phyloP scores from a whole-genome alignment of 169 alveolate species.

The Plasmodium inui region DNA sequence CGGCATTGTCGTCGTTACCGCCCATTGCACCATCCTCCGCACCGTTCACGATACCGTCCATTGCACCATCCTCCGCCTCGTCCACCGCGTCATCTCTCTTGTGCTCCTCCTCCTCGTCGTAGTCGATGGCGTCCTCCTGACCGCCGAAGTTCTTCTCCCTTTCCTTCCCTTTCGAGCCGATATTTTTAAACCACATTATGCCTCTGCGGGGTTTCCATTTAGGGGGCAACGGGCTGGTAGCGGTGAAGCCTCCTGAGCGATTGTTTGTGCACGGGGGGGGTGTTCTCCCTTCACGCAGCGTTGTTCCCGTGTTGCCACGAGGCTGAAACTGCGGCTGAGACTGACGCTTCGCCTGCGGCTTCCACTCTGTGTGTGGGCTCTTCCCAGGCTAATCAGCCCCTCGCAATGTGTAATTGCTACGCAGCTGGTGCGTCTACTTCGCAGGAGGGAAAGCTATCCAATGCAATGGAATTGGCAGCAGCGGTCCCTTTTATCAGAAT shows the following conservation, averaged over 20 bases:
- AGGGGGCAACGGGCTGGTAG: neutral
- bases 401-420: neutral
- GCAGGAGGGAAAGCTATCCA: too few relatives aligned
- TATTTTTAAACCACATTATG: neutral
- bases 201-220: neutral
- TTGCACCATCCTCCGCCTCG: neutral
- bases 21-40: neutral
- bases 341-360: too few relatives aligned
- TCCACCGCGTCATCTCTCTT: neutral
- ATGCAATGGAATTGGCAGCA: neutral
- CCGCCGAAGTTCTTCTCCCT: neutral
- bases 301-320: too few relatives aligned
- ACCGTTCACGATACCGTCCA: neutral
- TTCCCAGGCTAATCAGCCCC: neutral
- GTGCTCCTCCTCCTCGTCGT: constrained; percentile 21
- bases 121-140: neutral
- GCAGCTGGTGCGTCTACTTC: too few relatives aligned
- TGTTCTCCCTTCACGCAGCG: too few relatives aligned
- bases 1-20: neutral
- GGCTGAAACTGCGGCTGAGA: too few relatives aligned
- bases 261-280: too few relatives aligned
- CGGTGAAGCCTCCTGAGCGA: too few relatives aligned
- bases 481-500: neutral
- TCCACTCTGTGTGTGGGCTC: neutral
- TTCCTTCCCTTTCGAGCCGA: neutral